A percentile compares a stretch with the other conserved stretches of the same genome.
phyloP scores from a whole-genome alignment of 768 basidiomycete genomes.

The Agrocybe pediades region DNA sequence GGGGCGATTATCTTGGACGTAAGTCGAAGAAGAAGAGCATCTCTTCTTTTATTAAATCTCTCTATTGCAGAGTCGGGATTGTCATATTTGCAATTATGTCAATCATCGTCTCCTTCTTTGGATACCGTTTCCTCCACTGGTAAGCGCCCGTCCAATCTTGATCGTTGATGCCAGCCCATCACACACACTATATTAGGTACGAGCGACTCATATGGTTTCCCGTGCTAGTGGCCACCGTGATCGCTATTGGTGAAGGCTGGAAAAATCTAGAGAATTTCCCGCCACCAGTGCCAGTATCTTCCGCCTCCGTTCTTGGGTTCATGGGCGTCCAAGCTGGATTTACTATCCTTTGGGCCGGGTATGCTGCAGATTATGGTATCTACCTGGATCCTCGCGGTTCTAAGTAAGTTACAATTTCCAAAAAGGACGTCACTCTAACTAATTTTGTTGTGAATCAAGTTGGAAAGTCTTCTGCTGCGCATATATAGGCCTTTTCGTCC shows the following conservation, averaged over 20 bases:
- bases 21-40: slow-evolving; percentile 4
- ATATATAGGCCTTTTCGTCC: slow-evolving; percentile 67
- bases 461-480: slow-evolving; percentile 68
- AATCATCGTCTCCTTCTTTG: slow-evolving; percentile 63
- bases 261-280: slow-evolving; percentile 57
- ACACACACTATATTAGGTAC: slow-evolving; percentile 39
- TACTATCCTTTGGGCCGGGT: slow-evolving; percentile 57
- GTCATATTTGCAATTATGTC: slow-evolving; percentile 75
- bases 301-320: slow-evolving; percentile 57
- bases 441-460: no score
- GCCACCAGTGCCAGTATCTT: slow-evolving; percentile 52
- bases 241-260: slow-evolving; percentile 68
- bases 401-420: no score
- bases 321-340: slow-evolving; percentile 71
- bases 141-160: slow-evolving; percentile 14
- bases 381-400: slow-evolving; percentile 42
- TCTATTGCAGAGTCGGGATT: slow-evolving; percentile 70
- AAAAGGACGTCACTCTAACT: no score
- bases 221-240: slow-evolving; percentile 66
- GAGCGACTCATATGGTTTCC: slow-evolving; percentile 78
- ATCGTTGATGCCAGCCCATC: neutral
- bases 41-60: neutral
- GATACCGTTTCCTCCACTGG: slow-evolving; percentile 48
- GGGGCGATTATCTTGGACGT: slow-evolving; percentile 32
- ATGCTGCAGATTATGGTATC: slow-evolving; percentile 72